Percentiles rank a stretch among this genome's conserved stretches.
Conservation (phyloP, 768 basidiomycete species). For the Tephrocybe sp. region DNA sequence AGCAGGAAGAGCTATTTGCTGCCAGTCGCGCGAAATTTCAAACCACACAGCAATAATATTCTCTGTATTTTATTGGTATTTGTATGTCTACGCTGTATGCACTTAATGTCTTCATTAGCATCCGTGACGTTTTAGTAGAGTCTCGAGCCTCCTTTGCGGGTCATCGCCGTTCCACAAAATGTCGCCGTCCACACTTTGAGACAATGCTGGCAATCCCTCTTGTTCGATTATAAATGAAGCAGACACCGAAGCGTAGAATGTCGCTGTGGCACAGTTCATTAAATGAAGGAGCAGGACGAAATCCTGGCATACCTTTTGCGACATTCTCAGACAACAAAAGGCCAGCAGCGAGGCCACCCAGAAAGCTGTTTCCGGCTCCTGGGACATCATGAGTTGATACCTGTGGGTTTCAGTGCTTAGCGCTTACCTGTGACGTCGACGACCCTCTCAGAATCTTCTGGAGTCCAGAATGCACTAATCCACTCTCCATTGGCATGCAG, state of each 20-base stretch:
- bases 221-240: conserved; percentile 87
- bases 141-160: conserved; percentile 56
- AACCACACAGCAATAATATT: conserved; percentile 51
- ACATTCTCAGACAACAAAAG: conserved; percentile 55
- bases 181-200: conserved; percentile 22
- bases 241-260: conserved; percentile 74
- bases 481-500: conserved; percentile 43
- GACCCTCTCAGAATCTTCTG: conserved; percentile 46
- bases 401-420: conserved; percentile 5
- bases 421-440: conserved; percentile 78
- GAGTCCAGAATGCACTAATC: conserved; percentile 75
- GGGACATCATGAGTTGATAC: conserved; percentile 1
- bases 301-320: conserved; percentile 59
- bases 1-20: conserved; percentile 94
- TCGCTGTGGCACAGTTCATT: conserved; percentile 40
- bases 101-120: conserved; percentile 33
- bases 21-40: conserved; percentile 81
- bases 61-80: conserved; percentile 21
- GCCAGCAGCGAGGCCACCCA: conserved; percentile 83
- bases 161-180: conserved; percentile 73
- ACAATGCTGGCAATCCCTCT: conserved; percentile 64
- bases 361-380: conserved; percentile 92
- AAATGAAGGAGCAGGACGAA: too few species aligned
- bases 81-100: conserved; percentile 30
- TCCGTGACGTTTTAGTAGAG: conserved; percentile 44